phyloP scores from a whole-genome alignment of 805 yeast genomes.

The Yueomyces sp. region DNA sequence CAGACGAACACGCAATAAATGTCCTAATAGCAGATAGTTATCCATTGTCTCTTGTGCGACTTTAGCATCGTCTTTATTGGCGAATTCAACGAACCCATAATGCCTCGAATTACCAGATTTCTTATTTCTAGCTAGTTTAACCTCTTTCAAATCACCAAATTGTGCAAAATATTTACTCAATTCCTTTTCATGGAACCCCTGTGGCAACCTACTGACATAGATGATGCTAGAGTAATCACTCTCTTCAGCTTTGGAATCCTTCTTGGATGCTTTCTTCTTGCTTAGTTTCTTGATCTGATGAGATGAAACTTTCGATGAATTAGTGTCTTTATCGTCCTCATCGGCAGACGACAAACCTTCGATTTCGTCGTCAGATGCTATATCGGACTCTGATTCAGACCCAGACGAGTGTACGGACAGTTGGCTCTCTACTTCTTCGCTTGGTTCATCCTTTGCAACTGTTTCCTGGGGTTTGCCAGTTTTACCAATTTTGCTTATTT shows the following conservation, averaged over 20 bases:
- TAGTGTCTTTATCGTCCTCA: conserved; percentile 15
- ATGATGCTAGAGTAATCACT: conserved; percentile 47
- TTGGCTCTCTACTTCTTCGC: conserved; percentile 7
- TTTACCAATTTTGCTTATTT: not conserved
- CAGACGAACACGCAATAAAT: conserved; percentile 56
- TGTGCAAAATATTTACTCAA: conserved; percentile 68
- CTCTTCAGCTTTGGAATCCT: conserved; percentile 8
- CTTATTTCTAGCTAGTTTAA: conserved; percentile 77
- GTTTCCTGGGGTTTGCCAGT: conserved; percentile 11
- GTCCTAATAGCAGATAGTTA: conserved; percentile 81
- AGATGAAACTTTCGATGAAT: conserved; percentile 5
- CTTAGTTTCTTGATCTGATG: conserved; percentile 21
- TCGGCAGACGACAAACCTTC: conserved; percentile 23
- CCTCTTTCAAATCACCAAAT: conserved; percentile 73
- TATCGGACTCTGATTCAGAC: conserved; percentile 18
- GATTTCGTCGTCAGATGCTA: conserved; percentile 16
- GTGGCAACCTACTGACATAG: conserved; percentile 86
- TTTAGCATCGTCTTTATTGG: conserved; percentile 58
- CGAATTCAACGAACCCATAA: conserved; percentile 82
- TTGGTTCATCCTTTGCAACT: conserved; percentile 4
- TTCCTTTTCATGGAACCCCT: conserved; percentile 79
- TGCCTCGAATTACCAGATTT: conserved; percentile 86
- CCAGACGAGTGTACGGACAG: conserved; percentile 17
- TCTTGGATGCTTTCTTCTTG: conserved; percentile 13
- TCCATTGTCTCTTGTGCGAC: conserved; percentile 94